Evolutionary conservation across 1,284 basidiomycete species (phyloP), one percentile per base, ranked within the genome.

Genomic region (Apiotrichum gracile): DNA sequence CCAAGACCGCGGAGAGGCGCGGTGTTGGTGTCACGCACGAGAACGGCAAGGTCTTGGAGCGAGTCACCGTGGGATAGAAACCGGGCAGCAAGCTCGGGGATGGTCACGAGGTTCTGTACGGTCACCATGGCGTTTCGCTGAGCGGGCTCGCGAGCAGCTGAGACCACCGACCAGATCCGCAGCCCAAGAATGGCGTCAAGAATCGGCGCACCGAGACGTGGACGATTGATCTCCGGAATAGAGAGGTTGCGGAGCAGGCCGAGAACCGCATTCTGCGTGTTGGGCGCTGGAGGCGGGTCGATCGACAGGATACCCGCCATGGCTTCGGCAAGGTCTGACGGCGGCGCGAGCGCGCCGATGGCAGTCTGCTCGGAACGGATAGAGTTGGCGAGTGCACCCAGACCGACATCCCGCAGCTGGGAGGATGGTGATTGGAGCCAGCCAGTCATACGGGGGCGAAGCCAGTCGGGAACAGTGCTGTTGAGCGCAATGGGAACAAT

Each of bases 181-280:
- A 51, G 29, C 3, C 21, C 22, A 6, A 51, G 21, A 4, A 51
- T 29, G 37, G 42, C 50, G 24, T 46, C 44, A 13, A 51, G 37
- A 4, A 46, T 29, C 0, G 27, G 29, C 29, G n/a, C 29, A 37
- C 50, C 50, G 12, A 51, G 50, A 1, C 34, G 38, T 6, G 37
- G 37, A 5, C 44, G 44, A 29, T 51, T 51, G 24, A 34, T 38
- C 22, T 45, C 38, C 22, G 37, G 29, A 22, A 41, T 38, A 19
- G 50, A 46, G 16, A 51, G 44, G 50, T 51, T 51, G 44, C 50
- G 50, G 29, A 51, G 31, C 5, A 51, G 50, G 38, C 37, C 50
- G 22, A 51, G 37, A 5, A 51, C 42, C n/a, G 50, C 16, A 44
- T 46, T 37, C 43, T 46, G 43, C 4, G 38, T 42, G 24, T 38